These are phyloP conservation scores for Monosporascus sp. DNA, from an alignment of 2,329 filamentous ascomycete species.

Conservation along the genomic window DNA sequence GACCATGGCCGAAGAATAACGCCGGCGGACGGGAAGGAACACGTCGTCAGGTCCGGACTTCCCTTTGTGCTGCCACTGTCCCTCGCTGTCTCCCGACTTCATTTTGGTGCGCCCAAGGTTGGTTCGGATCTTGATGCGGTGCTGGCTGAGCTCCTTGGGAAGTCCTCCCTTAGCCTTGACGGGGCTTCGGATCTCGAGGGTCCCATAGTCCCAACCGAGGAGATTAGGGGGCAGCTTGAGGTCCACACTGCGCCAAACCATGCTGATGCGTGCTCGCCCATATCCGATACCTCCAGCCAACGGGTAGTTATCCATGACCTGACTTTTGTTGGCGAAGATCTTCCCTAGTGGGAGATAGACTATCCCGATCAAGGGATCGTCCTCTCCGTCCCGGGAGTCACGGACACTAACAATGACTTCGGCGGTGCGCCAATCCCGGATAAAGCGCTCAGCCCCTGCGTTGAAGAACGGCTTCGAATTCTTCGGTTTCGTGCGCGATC, in stretches of 20 bases:
- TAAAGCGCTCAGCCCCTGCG: conserved; percentile 67
- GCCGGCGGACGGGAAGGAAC: conserved; percentile 53
- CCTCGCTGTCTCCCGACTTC: conserved; percentile 36
- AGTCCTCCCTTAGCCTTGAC: conserved; percentile 43
- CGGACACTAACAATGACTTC: conserved; percentile 65
- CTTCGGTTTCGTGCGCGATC: conserved; percentile 70
- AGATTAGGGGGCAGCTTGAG: conserved; percentile 54
- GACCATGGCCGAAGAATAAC: conserved; percentile 53
- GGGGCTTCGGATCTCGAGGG: conserved; percentile 55
- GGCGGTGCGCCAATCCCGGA: conserved; percentile 61
- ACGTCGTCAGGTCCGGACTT: conserved; percentile 34
- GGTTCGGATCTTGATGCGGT: conserved; percentile 56
- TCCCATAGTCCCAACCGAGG: conserved; percentile 68
- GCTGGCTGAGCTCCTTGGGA: conserved; percentile 39
- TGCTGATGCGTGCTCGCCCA: conserved; percentile 61
- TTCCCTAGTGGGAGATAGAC: conserved; percentile 61
- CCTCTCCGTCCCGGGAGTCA: conserved; percentile 63
- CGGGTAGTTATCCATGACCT: conserved; percentile 62
- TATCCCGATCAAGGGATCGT: conserved; percentile 65
- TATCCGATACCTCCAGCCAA: conserved; percentile 68
- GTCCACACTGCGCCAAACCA: conserved; percentile 68
- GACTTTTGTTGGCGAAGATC: conserved; percentile 57
- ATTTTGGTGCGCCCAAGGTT: conserved; percentile 55
- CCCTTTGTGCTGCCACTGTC: conserved; percentile 48
- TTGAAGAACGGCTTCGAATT: conserved; percentile 77